These are phyloP conservation scores for Pseudofabraea citricarpa DNA, from an alignment of 2,329 filamentous ascomycete species.

Conservation along the genomic window DNA sequence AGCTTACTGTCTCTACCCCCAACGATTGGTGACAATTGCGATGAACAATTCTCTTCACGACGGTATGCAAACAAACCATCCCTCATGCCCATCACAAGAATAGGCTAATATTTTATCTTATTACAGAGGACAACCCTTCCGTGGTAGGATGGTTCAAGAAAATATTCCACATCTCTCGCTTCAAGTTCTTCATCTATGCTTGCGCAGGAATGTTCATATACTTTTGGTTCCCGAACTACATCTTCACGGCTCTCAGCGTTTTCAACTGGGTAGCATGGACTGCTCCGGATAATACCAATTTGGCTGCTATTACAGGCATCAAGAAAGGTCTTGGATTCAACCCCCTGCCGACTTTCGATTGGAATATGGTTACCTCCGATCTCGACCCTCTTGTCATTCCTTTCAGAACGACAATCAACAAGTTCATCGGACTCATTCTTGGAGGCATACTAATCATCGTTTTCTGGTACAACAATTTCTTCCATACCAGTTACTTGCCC, in stretches of 20 bases:
- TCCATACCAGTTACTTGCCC: slow-evolving; percentile 38
- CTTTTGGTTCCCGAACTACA: slow-evolving; percentile 26
- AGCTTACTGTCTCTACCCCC: slow-evolving; percentile 62
- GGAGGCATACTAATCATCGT: background rate
- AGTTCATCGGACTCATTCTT: slow-evolving; percentile 17
- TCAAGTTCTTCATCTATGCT: slow-evolving; percentile 32
- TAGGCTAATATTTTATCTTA: no score
- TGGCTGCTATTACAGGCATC: slow-evolving; percentile 28
- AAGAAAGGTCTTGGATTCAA: slow-evolving; percentile 17
- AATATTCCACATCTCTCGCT: slow-evolving; percentile 34
- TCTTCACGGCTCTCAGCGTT: slow-evolving; percentile 26
- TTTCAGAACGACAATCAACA: slow-evolving; percentile 19
- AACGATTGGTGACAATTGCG: slow-evolving; percentile 38
- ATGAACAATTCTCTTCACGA: slow-evolving; percentile 28
- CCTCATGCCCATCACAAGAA: no score
- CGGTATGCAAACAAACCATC: slow-evolving; percentile 9
- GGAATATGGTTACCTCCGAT: slow-evolving; percentile 2
- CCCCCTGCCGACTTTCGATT: slow-evolving; percentile 17
- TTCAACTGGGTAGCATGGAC: slow-evolving; percentile 32
- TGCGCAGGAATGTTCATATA: slow-evolving; percentile 17
- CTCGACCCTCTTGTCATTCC: slow-evolving; percentile 28
- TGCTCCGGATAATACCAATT: slow-evolving; percentile 26
- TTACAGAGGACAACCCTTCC: no score
- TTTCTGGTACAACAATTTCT: slow-evolving; percentile 27
- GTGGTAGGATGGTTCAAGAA: no score